A percentile compares a stretch with the other conserved stretches of the same genome.
phyloP scores from a whole-genome alignment of 1,139 yeast species.

The Yamadazyma spencermartinsiae region DNA sequence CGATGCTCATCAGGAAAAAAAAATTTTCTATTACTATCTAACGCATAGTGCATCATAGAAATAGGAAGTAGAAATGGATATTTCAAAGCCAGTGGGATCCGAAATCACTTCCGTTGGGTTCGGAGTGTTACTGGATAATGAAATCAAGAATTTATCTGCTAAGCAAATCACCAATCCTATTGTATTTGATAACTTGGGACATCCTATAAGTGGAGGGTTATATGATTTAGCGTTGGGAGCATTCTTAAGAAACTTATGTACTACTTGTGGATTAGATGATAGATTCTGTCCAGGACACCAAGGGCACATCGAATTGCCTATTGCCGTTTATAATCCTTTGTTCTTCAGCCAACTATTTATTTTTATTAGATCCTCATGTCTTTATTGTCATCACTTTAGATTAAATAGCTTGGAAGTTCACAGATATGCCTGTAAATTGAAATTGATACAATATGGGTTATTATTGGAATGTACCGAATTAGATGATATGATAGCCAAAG shows the following conservation, averaged over 20 bases:
- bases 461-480: conserved; percentile 74
- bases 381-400: conserved; percentile 86
- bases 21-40: conserved; percentile 9
- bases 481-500: conserved; percentile 55
- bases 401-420: conserved; percentile 70
- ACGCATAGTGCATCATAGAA: conserved; percentile 6
- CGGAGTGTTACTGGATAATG: conserved; percentile 78
- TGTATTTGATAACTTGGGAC: conserved; percentile 93
- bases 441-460: conserved; percentile 84
- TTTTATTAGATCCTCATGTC: conserved; percentile 80
- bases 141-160: conserved; percentile 83
- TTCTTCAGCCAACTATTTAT: conserved; percentile 90
- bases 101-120: conserved; percentile 92
- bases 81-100: conserved; percentile 93
- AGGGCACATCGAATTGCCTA: conserved; percentile 96
- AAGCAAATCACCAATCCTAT: conserved; percentile 95
- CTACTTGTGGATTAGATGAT: conserved; percentile 95
- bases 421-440: conserved; percentile 73
- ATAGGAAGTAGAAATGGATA: conserved; percentile 86
- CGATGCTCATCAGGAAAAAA: conserved; percentile 14
- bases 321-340: conserved; percentile 92
- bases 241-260: conserved; percentile 80
- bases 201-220: conserved; percentile 90
- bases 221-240: conserved; percentile 96
- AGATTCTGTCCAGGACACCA: conserved; percentile 97